Evolutionary conservation across 2,329 filamentous ascomycete species (phyloP).

Genomic region (Aspergillus intermedius): DNA sequence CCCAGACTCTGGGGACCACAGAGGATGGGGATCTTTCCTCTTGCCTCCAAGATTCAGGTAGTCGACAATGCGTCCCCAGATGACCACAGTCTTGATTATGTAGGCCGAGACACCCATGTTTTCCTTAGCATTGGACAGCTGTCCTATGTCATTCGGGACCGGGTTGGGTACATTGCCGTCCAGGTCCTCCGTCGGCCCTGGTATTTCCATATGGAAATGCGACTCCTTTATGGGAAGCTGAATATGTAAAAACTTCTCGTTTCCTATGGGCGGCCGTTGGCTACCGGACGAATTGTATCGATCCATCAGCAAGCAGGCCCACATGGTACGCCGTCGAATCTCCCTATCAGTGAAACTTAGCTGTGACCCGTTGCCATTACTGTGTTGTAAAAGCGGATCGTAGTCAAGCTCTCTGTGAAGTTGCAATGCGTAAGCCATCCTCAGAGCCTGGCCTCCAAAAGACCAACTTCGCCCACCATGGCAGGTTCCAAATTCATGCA

Average conservation of each 20-base stretch:
- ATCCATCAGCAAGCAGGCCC: conserved; percentile 97
- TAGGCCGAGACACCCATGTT: conserved; percentile 96
- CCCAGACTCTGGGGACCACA: conserved; percentile 76
- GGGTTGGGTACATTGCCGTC: conserved; percentile 63
- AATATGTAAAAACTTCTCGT: conserved; percentile 81
- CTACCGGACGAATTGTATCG: conserved; percentile 94
- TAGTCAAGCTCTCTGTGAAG: conserved; percentile 85
- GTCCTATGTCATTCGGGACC: conserved; percentile 56
- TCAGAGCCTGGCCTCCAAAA: conserved; percentile 85
- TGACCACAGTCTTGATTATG: conserved; percentile 72
- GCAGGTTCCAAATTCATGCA: conserved; percentile 96
- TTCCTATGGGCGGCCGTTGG: conserved; percentile 83
- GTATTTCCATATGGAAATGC: conserved; percentile 85
- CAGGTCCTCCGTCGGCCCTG: conserved; percentile 76
- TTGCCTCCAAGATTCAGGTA: conserved; percentile 88
- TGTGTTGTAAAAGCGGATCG: conserved; percentile 61
- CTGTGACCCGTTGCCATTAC: conserved; percentile 50
- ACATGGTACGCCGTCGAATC: conserved; percentile 90
- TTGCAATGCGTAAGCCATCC: conserved; percentile 95
- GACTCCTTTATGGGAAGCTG: conserved; percentile 87
- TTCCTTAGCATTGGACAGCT: conserved; percentile 59
- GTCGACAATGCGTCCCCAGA: conserved; percentile 85
- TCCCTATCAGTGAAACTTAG: conserved; percentile 89
- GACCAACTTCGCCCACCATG: conserved; percentile 96
- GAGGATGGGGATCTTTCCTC: conserved; percentile 65